Conservation (phyloP, 1,284 basidiomycete genomes). For the Trichosporon faecale region DNA sequence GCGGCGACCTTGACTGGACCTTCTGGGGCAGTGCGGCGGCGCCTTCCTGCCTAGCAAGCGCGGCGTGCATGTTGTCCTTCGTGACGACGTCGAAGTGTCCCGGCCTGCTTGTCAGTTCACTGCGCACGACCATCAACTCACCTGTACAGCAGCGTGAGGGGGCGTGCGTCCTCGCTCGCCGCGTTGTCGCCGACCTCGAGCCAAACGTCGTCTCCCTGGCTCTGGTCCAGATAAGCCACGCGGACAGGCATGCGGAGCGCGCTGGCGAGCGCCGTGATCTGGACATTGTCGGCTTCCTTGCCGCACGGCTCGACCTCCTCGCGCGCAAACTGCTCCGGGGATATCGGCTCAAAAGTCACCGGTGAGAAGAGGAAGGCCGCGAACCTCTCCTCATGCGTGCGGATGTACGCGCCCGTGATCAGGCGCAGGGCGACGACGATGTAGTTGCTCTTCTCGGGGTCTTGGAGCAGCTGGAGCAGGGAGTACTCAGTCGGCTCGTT, state of each 20-base stretch:
- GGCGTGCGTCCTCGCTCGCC: constrained; percentile 49
- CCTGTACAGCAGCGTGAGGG: constrained; percentile 67
- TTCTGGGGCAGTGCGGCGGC: background rate
- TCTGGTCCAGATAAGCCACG: constrained; percentile 74
- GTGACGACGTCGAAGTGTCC: constrained; percentile 71
- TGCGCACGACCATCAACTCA: constrained; percentile 48
- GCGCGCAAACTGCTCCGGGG: constrained; percentile 67
- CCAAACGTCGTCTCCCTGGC: constrained; percentile 55
- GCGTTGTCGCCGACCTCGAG: constrained; percentile 61
- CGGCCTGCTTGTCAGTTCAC: constrained; percentile 55
- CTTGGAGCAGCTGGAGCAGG: constrained; percentile 45
- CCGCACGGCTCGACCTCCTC: constrained; percentile 73
- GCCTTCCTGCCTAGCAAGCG: background rate
- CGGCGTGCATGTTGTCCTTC: constrained; percentile 32
- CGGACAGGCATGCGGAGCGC: constrained; percentile 67
- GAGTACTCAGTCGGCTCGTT: constrained; percentile 50
- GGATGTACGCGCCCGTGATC: constrained; percentile 76
- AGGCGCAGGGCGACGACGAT: constrained; percentile 61
- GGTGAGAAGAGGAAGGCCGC: constrained; percentile 72
- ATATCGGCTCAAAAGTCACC: constrained; percentile 62
- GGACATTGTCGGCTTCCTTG: constrained; percentile 84
- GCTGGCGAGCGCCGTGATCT: constrained; percentile 72
- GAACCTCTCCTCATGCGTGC: constrained; percentile 63
- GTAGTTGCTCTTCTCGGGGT: constrained; percentile 46
- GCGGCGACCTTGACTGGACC: background rate